These are phyloP conservation scores for Citrus australasica DNA, from an alignment of 345 rosid species.

Conservation along the genomic window DNA sequence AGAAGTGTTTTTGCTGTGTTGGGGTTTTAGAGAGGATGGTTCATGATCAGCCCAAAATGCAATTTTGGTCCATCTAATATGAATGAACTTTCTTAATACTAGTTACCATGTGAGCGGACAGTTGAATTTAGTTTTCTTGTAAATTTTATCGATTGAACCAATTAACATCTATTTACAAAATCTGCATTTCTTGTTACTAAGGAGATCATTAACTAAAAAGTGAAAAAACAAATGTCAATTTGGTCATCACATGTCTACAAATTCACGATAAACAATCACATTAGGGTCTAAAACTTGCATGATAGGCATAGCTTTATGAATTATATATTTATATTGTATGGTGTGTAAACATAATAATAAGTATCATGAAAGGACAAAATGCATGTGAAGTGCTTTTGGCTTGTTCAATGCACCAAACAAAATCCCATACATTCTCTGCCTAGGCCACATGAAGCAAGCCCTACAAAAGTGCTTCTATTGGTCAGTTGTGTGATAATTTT, in stretches of 20 bases:
- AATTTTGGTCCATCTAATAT: not conserved
- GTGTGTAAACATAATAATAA: not conserved
- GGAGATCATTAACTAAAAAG: too few species aligned
- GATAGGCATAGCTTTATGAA: not conserved
- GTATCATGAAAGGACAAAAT: slow-evolving; percentile 10
- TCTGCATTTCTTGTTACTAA: too few species aligned
- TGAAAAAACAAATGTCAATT: not conserved
- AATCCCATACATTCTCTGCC: slow-evolving; percentile 9
- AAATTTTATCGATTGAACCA: not conserved
- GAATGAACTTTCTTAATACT: too few species aligned
- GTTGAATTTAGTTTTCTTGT: too few species aligned
- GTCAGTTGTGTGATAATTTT: not conserved
- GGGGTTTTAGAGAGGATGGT: not conserved
- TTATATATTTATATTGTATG: not conserved
- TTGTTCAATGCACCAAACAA: slow-evolving; percentile 18
- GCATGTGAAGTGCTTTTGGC: slow-evolving; percentile 23
- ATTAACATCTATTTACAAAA: too few species aligned
- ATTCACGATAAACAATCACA: not conserved
- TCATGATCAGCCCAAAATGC: not conserved
- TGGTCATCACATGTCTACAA: not conserved
- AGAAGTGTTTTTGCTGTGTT: not conserved
- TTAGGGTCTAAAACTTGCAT: not conserved
- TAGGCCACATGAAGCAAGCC: slow-evolving; percentile 21
- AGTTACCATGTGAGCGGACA: too few species aligned
- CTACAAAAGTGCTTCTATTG: slow-evolving; percentile 19